phyloP scores from a whole-genome alignment of 805 yeast genomes.

The Barnettozyma californica region DNA sequence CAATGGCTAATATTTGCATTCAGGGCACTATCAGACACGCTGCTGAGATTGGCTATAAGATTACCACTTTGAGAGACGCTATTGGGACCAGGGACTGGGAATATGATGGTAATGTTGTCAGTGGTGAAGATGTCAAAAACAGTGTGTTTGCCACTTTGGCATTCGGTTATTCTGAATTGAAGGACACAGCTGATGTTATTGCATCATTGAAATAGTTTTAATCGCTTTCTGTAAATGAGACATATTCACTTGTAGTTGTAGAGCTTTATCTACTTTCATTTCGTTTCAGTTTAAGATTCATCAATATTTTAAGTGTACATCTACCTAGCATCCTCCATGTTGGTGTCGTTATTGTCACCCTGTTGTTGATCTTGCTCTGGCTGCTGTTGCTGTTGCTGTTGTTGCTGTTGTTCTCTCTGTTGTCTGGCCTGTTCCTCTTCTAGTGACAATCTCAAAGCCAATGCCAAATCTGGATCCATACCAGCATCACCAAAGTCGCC shows the following conservation, averaged over 20 bases:
- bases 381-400: constrained; percentile 1
- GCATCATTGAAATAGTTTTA: constrained; percentile 1
- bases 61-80: constrained; percentile 14
- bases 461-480: constrained; percentile 94
- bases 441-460: constrained; percentile 88
- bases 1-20: constrained; percentile 19
- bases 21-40: constrained; percentile 20
- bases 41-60: constrained; percentile 16
- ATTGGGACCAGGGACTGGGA: constrained; percentile 16
- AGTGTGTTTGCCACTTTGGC: constrained; percentile 16
- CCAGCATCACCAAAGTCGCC: constrained; percentile 77
- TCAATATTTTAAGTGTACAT: neutral
- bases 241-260: neutral
- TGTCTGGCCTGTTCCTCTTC: constrained; percentile 94
- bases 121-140: constrained; percentile 9
- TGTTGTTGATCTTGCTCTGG: constrained; percentile 2
- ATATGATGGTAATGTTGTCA: constrained; percentile 13
- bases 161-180: constrained; percentile 12
- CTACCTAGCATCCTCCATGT: constrained; percentile 9
- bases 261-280: neutral
- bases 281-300: neutral
- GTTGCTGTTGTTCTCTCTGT: constrained; percentile 47
- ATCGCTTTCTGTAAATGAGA: too few relatives aligned
- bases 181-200: constrained; percentile 9
- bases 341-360: constrained; percentile 1